phyloP scores from a whole-genome alignment of 768 basidiomycete genomes.

The Hypholoma sublateritium region DNA sequence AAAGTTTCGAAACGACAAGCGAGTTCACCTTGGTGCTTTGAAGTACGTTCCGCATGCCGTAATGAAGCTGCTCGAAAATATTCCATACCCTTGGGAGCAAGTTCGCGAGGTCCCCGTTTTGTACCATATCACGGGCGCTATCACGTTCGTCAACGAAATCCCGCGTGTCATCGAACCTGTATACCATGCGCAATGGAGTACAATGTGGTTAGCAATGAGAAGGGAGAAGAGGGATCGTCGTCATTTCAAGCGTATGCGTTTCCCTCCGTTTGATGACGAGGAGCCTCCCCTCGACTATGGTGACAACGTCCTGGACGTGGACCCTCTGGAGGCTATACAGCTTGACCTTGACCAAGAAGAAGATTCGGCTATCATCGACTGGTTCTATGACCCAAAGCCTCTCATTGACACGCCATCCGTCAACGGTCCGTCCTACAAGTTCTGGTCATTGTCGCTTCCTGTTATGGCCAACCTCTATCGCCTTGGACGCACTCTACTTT shows the following conservation, averaged over 20 bases:
- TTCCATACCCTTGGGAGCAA: slow-evolving; percentile 98
- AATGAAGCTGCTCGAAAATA: slow-evolving; percentile 98
- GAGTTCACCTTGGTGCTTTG: slow-evolving; percentile 96
- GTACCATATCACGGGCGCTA: slow-evolving; percentile 99
- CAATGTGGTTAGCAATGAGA: slow-evolving; percentile 99
- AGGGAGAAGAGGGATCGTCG: slow-evolving; percentile 97
- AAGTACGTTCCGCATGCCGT: slow-evolving; percentile 99
- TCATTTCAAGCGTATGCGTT: slow-evolving; percentile 99
- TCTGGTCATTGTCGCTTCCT: slow-evolving; percentile 90
- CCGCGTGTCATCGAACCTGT: slow-evolving; percentile 96
- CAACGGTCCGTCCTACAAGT: slow-evolving; percentile 91
- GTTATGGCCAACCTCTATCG: slow-evolving; percentile 97
- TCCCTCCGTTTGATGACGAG: slow-evolving; percentile 99
- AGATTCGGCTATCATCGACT: slow-evolving; percentile 88
- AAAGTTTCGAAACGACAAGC: slow-evolving; percentile 99
- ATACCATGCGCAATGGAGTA: slow-evolving; percentile 99
- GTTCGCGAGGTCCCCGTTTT: slow-evolving; percentile 98
- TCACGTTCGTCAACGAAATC: slow-evolving; percentile 99
- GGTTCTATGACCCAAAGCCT: slow-evolving; percentile 99
- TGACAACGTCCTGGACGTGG: slow-evolving; percentile 97
- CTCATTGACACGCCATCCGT: slow-evolving; percentile 87
- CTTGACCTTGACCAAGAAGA: slow-evolving; percentile 92
- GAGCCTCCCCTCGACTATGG: slow-evolving; percentile 99
- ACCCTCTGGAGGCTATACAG: slow-evolving; percentile 97
- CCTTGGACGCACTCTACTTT: slow-evolving; percentile 89